Percentiles rank a stretch among this genome's conserved stretches.
phyloP scores from a whole-genome alignment of 2,329 filamentous ascomycete species.

The Penicillium aurantiogriseum region DNA sequence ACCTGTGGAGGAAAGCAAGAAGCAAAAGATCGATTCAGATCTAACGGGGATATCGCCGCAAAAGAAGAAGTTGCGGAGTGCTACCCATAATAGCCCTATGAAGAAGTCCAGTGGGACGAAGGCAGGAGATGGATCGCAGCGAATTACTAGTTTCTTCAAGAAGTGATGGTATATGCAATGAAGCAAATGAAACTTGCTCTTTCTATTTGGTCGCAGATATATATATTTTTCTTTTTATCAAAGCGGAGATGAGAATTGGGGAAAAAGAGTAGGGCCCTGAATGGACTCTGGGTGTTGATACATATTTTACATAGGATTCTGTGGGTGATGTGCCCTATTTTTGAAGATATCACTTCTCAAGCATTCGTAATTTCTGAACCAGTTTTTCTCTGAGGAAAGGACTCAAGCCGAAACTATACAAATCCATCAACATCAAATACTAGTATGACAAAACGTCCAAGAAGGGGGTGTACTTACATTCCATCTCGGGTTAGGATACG shows the following conservation, averaged over 20 bases:
- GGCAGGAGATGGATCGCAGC: conserved; percentile 51
- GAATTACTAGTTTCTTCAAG: conserved; percentile 51
- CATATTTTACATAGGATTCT: not conserved
- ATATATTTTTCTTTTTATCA: not conserved
- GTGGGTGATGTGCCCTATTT: not conserved
- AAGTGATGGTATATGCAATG: conserved; percentile 26
- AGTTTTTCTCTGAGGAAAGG: conserved; percentile 52
- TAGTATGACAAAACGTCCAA: not conserved
- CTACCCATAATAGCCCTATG: conserved; percentile 54
- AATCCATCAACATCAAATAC: conserved; percentile 22
- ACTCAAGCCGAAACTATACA: conserved; percentile 46
- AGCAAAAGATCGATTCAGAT: conserved; percentile 21
- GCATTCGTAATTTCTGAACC: conserved; percentile 46
- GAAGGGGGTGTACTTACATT: conserved; percentile 46
- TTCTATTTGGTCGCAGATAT: not conserved
- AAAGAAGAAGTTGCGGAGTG: conserved; percentile 56
- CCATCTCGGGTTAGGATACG: conserved; percentile 60
- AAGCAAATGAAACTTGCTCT: not conserved
- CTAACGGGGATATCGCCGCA: conserved; percentile 30
- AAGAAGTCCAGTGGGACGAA: conserved; percentile 47
- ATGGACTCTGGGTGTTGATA: not conserved
- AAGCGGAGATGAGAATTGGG: not conserved
- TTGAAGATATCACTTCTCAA: conserved; percentile 17
- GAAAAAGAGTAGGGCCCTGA: not conserved
- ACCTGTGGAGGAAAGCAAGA: conserved; percentile 25